A percentile compares a stretch with the other conserved stretches of the same genome.
Evolutionary conservation across 768 basidiomycete genomes (phyloP).

Genomic region (Gyrodon lividus): DNA sequence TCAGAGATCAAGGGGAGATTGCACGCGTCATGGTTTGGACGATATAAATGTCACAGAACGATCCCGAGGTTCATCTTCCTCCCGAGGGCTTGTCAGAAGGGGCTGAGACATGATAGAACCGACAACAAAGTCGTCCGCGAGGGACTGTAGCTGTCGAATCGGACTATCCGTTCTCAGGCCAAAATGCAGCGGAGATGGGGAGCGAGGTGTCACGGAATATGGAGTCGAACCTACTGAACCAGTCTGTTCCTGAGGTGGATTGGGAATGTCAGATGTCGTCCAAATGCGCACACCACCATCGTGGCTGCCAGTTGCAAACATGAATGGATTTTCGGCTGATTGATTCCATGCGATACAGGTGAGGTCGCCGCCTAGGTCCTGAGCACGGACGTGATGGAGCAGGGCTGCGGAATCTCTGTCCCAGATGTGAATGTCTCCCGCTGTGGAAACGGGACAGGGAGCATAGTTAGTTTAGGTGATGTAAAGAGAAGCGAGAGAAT

Average conservation of each 20-base stretch:
- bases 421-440: conserved; percentile 78
- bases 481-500: neutral
- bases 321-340: conserved; percentile 56
- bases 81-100: conserved; percentile 2
- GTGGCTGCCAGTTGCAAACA: conserved; percentile 70
- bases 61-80: conserved; percentile 3
- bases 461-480: neutral
- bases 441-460: conserved; percentile 32
- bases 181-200: neutral
- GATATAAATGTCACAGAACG: conserved; percentile 4
- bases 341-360: conserved; percentile 78
- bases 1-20: no score
- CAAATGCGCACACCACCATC: conserved; percentile 70
- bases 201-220: neutral
- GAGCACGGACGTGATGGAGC: conserved; percentile 61
- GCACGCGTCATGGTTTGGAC: neutral
- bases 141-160: neutral
- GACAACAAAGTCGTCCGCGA: neutral
- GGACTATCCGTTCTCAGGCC: neutral
- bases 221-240: neutral
- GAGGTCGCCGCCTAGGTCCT: conserved; percentile 55
- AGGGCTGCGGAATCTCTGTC: conserved; percentile 70
- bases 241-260: neutral
- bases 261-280: conserved; percentile 39
- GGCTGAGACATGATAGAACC: conserved; percentile 8